phyloP scores from a whole-genome alignment of 768 basidiomycete species.

The Gloeopeniophorella convolvens region DNA sequence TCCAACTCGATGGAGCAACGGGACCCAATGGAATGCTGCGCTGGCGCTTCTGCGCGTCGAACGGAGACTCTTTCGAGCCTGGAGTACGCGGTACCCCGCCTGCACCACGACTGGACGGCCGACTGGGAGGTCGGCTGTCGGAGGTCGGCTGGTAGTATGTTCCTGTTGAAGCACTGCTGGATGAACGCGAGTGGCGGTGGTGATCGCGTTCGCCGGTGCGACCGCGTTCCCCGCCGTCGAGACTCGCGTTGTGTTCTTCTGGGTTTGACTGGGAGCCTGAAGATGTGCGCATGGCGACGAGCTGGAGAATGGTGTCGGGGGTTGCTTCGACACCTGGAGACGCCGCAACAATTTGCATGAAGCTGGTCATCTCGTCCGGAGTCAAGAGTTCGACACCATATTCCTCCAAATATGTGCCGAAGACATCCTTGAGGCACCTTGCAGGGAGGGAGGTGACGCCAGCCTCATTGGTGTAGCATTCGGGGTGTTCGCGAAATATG shows the following conservation, averaged over 20 bases:
- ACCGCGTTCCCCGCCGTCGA: conserved; percentile 37
- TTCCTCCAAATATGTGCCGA: conserved; percentile 53
- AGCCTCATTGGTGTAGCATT: conserved; percentile 48
- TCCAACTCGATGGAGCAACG: conserved; percentile 70
- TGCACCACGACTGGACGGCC: conserved; percentile 45
- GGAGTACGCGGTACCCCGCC: conserved; percentile 52
- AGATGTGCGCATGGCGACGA: conserved; percentile 45
- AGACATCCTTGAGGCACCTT: conserved; percentile 62
- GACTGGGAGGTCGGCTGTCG: conserved; percentile 34
- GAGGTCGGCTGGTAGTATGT: conserved; percentile 27
- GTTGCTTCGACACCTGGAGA: conserved; percentile 65
- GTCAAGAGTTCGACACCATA: conserved; percentile 61
- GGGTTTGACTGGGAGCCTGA: conserved; percentile 15
- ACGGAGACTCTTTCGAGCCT: conserved; percentile 44
- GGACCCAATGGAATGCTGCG: conserved; percentile 57
- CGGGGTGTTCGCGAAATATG: conserved; percentile 61
- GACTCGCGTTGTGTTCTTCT: neutral
- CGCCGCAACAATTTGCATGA: conserved; percentile 48
- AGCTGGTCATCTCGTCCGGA: conserved; percentile 52
- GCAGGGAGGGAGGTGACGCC: conserved; percentile 65
- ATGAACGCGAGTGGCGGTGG: conserved; percentile 41
- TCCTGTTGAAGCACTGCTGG: conserved; percentile 49
- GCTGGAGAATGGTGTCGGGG: conserved; percentile 52
- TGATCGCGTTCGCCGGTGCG: conserved; percentile 29
- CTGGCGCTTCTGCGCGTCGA: conserved; percentile 65